Evolutionary conservation across 1,284 basidiomycete species (phyloP), one percentile per base, ranked within the genome.

Genomic region (Austroboletus niveus): DNA sequence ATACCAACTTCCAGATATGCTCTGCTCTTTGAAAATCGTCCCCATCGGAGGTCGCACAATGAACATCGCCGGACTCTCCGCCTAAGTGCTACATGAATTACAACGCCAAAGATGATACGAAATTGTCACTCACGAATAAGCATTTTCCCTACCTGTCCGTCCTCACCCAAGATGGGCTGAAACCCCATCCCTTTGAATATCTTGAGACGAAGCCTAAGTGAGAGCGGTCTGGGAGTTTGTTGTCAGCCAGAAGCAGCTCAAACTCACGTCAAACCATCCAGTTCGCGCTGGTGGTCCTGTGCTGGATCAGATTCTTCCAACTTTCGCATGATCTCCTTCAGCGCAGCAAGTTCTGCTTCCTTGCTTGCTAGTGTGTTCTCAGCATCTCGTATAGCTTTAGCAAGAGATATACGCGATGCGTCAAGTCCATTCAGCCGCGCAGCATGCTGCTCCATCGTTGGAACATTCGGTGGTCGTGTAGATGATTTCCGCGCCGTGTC

Each of bases 281-380:
- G 66, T 47, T 87, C 78, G 44, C 73, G 76, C 54, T 78, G 81
- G 57, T 88, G 86, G 55, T 88, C 85, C 15, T 75, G 68, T 11
- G 85, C 84, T 20, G 86, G 84, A 65, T 91, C 88, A 48, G 79
- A 82, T 48, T 77, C 75, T 60, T 91, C 87, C 49, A 89, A 62
- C 38, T 64, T 65, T 29, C 75, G 72, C 2, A 78, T 76, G 57
- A 83, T 81, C 48, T 86, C 85, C 59, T 84, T 86, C 46, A 89
- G 69, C 10, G 75, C 71, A 15, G 84, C 73, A 1, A 89, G 74
- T 61, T 87, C 85, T 2, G 81, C 83, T 60, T 90, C 86, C 59
- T 82, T 82, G 58, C 77, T 80, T 3, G 82, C 81, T 10, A 87
- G 67, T 31, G 79, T 67, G 42, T 79, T 76, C 68, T 90, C 87